Percentiles rank a stretch among this genome's conserved stretches.
These are phyloP conservation scores for Ganoderma resinaceum DNA, from an alignment of 1,284 basidiomycete species.

Conservation along the genomic window DNA sequence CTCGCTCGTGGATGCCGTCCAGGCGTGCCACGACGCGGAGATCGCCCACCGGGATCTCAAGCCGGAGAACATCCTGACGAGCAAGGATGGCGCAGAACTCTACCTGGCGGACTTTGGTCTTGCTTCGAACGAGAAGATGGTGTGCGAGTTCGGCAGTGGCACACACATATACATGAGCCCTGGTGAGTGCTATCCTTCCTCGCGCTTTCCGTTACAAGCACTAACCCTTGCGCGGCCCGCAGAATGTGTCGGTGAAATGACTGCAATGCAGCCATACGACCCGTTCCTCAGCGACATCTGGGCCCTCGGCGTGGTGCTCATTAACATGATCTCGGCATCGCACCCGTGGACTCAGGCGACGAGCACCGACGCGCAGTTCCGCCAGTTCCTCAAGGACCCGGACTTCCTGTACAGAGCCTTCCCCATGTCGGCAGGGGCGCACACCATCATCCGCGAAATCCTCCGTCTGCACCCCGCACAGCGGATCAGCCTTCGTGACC, in stretches of 20 bases:
- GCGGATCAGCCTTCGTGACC: constrained; percentile 62
- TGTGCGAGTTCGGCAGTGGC: constrained; percentile 58
- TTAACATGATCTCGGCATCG: constrained; percentile 84
- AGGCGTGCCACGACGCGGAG: constrained; percentile 63
- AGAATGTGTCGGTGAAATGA: constrained; percentile 37
- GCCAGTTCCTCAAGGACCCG: constrained; percentile 47
- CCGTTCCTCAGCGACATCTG: constrained; percentile 87
- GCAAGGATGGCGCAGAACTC: constrained; percentile 51
- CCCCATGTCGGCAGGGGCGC: constrained; percentile 71
- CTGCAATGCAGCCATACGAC: constrained; percentile 54
- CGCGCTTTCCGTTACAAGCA: background rate
- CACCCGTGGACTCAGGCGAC: constrained; percentile 89
- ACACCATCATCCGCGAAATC: constrained; percentile 63
- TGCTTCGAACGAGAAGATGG: constrained; percentile 56
- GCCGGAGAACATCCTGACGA: constrained; percentile 77
- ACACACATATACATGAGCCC: constrained; percentile 69
- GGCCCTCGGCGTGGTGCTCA: constrained; percentile 63
- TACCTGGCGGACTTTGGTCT: constrained; percentile 75
- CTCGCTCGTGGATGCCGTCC: constrained; percentile 70
- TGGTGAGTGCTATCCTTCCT: constrained; percentile 39
- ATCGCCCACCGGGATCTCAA: constrained; percentile 79
- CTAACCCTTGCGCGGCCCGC: background rate
- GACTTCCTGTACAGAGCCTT: constrained; percentile 72
- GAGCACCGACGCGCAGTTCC: constrained; percentile 75
- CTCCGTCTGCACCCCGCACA: constrained; percentile 57